Percentiles rank a stretch among this genome's conserved stretches.
Conservation (phyloP, 1,284 basidiomycete species). For the Ustilago xerochloae region DNA sequence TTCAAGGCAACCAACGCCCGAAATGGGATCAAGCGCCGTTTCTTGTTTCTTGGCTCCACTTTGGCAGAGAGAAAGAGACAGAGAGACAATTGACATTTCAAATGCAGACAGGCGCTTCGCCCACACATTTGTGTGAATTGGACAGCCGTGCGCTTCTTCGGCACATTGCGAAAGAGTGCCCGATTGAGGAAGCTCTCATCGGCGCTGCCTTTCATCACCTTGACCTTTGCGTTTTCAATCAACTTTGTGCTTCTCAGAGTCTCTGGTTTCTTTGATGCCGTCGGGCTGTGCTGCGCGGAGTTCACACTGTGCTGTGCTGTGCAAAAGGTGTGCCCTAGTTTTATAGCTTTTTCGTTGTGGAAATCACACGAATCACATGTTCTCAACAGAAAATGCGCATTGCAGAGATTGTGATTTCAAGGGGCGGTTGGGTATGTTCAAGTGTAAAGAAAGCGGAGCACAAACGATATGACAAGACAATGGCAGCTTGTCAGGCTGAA, state of each 20-base stretch:
- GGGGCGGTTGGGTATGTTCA: too few relatives aligned
- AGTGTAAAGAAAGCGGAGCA: background rate
- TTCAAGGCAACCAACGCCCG: background rate
- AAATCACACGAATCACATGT: slow-evolving; percentile 1
- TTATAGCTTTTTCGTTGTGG: background rate
- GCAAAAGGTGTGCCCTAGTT: background rate
- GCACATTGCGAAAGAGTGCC: too few relatives aligned
- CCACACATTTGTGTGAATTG: background rate
- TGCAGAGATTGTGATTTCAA: too few relatives aligned
- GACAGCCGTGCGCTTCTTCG: background rate
- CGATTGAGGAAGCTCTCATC: background rate
- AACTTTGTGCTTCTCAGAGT: background rate
- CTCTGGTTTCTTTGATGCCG: background rate
- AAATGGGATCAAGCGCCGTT: background rate
- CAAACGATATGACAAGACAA: too few relatives aligned
- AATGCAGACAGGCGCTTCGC: background rate
- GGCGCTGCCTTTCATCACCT: background rate
- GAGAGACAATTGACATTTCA: background rate
- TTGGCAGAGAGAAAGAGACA: background rate
- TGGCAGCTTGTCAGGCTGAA: too few relatives aligned
- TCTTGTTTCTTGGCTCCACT: slow-evolving; percentile 2
- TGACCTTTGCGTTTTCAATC: background rate
- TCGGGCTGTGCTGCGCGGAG: too few relatives aligned
- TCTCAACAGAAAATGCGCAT: background rate
- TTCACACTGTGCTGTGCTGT: too few relatives aligned